Conservation (phyloP, 805 yeast genomes). For the Barnettozyma pratensis region DNA sequence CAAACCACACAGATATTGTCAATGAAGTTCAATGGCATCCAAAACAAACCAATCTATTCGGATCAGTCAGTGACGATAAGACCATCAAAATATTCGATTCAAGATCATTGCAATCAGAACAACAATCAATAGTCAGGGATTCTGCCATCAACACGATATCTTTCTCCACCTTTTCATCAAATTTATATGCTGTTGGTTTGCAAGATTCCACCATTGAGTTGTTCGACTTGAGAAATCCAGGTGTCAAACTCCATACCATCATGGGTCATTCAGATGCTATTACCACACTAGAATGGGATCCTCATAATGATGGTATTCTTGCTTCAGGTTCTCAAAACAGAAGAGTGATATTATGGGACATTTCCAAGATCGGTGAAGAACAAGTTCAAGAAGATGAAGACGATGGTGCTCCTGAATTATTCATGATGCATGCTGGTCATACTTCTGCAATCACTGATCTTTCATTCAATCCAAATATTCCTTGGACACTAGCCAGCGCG, state of each 20-base stretch:
- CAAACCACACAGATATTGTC: slow-evolving; percentile 51
- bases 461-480: slow-evolving; percentile 58
- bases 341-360: slow-evolving; percentile 73
- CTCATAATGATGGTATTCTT: slow-evolving; percentile 68
- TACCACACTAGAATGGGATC: slow-evolving; percentile 72
- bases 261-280: slow-evolving; percentile 75
- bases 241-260: slow-evolving; percentile 57
- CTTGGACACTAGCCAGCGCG: slow-evolving; percentile 69
- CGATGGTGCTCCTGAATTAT: slow-evolving; percentile 83
- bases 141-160: slow-evolving; percentile 56
- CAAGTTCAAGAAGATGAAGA: slow-evolving; percentile 84
- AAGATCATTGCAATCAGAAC: slow-evolving; percentile 29
- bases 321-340: slow-evolving; percentile 78
- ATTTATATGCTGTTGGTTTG: slow-evolving; percentile 66
- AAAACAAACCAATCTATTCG: slow-evolving; percentile 44
- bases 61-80: slow-evolving; percentile 72
- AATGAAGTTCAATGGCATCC: slow-evolving; percentile 77
- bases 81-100: slow-evolving; percentile 50
- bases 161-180: slow-evolving; percentile 55
- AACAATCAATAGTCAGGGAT: slow-evolving; percentile 25
- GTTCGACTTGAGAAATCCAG: slow-evolving; percentile 53
- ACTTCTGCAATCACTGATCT: slow-evolving; percentile 72
- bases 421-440: slow-evolving; percentile 93
- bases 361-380: slow-evolving; percentile 74
- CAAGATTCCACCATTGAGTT: slow-evolving; percentile 60